Evolutionary conservation across 345 rosid species (phyloP).

Genomic region (Psidium friedrichsthalianum): DNA sequence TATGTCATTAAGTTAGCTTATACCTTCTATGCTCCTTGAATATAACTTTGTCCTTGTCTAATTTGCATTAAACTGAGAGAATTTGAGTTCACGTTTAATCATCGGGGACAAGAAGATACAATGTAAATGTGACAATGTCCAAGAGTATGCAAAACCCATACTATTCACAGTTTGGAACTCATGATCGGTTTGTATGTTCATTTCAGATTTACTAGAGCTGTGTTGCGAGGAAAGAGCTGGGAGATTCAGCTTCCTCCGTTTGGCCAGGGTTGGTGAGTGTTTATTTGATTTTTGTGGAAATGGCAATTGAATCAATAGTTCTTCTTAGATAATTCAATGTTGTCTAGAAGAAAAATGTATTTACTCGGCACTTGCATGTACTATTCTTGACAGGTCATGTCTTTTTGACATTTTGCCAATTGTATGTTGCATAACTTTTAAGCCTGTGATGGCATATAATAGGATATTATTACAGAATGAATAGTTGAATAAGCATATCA

Average conservation of each 20-base stretch:
- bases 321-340: background rate
- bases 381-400: background rate
- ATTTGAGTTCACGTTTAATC: background rate
- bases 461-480: too few species aligned
- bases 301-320: too few species aligned
- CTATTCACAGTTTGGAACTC: background rate
- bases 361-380: background rate
- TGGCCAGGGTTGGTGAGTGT: constrained; percentile 85
- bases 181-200: background rate
- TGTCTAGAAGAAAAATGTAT: background rate
- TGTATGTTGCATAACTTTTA: too few species aligned
- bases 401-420: background rate
- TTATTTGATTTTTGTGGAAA: background rate
- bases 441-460: too few species aligned
- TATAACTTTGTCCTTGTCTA: background rate
- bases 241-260: constrained; percentile 85
- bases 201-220: constrained; percentile 72
- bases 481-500: too few species aligned
- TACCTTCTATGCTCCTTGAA: background rate
- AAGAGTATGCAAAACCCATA: background rate
- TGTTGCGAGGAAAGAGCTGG: constrained; percentile 59
- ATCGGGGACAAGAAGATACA: background rate
- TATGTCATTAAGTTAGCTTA: background rate
- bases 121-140: background rate
- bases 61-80: background rate